Evolutionary conservation across 2,329 filamentous ascomycete genomes (phyloP).

Genomic region (Dichotomopilus funicola): DNA sequence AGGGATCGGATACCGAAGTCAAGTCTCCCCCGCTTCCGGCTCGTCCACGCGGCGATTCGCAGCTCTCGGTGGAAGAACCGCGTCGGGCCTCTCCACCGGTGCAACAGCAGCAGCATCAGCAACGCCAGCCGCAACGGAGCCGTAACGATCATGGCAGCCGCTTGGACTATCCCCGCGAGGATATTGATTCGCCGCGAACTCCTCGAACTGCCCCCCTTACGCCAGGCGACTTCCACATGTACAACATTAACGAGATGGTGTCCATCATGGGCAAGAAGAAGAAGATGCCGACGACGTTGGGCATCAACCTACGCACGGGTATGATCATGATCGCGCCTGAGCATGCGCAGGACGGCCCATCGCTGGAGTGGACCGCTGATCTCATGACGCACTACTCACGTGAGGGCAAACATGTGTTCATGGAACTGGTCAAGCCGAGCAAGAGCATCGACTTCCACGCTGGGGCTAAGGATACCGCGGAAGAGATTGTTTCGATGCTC

Average conservation of each 20-base stretch:
- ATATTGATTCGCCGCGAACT: constrained; percentile 31
- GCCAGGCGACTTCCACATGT: constrained; percentile 82
- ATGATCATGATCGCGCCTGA: constrained; percentile 88
- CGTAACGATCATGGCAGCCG: constrained; percentile 28
- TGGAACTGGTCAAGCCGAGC: constrained; percentile 85
- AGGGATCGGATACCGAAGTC: constrained; percentile 62
- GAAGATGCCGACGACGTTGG: constrained; percentile 95
- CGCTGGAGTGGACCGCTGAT: constrained; percentile 89
- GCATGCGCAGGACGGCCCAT: constrained; percentile 71
- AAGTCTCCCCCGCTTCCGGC: constrained; percentile 54
- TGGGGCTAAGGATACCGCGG: constrained; percentile 91
- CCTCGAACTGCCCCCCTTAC: constrained; percentile 39
- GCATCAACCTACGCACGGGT: constrained; percentile 85
- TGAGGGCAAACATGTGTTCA: constrained; percentile 95
- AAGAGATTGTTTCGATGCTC: constrained; percentile 82
- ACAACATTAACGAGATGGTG: constrained; percentile 96
- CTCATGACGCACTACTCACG: constrained; percentile 97
- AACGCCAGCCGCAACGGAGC: constrained; percentile 29
- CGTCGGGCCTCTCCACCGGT: constrained; percentile 25
- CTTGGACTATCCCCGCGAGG: constrained; percentile 28
- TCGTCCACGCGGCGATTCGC: constrained; percentile 51
- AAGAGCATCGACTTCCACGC: constrained; percentile 97
- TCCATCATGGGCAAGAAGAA: constrained; percentile 95
- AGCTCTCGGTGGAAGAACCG: constrained; percentile 28
- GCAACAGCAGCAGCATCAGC: constrained; percentile 28